Conservation (phyloP, 768 basidiomycete species). For the Gyrodon lividus region DNA sequence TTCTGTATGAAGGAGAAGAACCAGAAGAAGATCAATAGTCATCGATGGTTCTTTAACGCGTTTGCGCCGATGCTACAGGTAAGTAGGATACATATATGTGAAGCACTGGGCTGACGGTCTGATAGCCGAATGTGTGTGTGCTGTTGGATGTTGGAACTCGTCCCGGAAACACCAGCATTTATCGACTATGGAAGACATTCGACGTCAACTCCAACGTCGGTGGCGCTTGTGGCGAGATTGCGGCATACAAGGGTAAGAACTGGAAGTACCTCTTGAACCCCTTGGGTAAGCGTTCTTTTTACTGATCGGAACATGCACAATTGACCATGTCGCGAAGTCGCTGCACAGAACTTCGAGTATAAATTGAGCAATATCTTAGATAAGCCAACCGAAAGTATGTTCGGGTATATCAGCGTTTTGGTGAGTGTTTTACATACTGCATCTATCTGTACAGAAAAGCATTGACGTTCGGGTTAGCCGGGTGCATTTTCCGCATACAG, state of each 20-base stretch:
- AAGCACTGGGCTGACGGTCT: background rate
- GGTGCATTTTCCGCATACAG: slow-evolving; percentile 93
- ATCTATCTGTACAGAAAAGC: background rate
- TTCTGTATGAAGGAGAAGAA: slow-evolving; percentile 93
- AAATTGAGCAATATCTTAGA: slow-evolving; percentile 90
- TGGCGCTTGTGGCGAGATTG: slow-evolving; percentile 97
- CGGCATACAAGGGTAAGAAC: slow-evolving; percentile 86
- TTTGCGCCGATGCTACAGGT: slow-evolving; percentile 82
- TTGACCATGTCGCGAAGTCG: slow-evolving; percentile 46
- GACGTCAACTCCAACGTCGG: slow-evolving; percentile 90
- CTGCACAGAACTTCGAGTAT: slow-evolving; percentile 96
- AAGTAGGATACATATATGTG: slow-evolving; percentile 12
- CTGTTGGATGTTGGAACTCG: slow-evolving; percentile 93
- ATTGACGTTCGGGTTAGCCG: slow-evolving; percentile 47
- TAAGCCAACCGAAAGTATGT: slow-evolving; percentile 84
- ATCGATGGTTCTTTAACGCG: slow-evolving; percentile 97
- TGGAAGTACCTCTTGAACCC: slow-evolving; percentile 85
- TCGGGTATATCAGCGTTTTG: slow-evolving; percentile 96
- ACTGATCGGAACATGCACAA: background rate
- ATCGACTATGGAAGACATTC: slow-evolving; percentile 94
- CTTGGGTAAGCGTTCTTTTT: slow-evolving; percentile 50
- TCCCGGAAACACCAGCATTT: slow-evolving; percentile 84
- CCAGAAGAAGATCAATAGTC: slow-evolving; percentile 95
- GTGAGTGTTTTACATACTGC: slow-evolving; percentile 37
- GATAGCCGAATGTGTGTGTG: slow-evolving; percentile 86